phyloP scores from a whole-genome alignment of 1,284 basidiomycete species.

The Boletus austroedulis region DNA sequence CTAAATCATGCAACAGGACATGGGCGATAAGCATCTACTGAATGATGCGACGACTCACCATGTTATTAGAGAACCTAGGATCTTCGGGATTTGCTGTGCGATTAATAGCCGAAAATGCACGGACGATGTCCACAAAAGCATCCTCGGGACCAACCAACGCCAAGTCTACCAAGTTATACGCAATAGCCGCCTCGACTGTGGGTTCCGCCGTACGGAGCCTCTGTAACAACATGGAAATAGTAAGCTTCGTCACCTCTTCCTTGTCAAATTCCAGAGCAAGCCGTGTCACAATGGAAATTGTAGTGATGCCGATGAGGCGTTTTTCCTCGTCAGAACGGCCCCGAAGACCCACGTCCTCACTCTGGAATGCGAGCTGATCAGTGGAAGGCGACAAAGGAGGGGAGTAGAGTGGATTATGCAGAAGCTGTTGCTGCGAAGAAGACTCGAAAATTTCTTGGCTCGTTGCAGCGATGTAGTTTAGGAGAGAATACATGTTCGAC shows the following conservation, averaged over 20 bases:
- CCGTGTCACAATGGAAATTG: slow-evolving; percentile 84
- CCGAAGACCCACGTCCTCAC: slow-evolving; percentile 50
- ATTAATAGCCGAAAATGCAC: slow-evolving; percentile 84
- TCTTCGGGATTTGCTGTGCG: slow-evolving; percentile 83
- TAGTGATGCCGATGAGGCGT: slow-evolving; percentile 81
- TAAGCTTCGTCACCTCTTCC: slow-evolving; percentile 83
- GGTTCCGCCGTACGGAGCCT: slow-evolving; percentile 82
- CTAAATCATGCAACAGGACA: slow-evolving; percentile 36
- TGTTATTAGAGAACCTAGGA: slow-evolving; percentile 81
- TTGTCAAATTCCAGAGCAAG: slow-evolving; percentile 79
- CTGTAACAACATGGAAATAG: slow-evolving; percentile 91
- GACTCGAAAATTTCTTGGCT: slow-evolving; percentile 70
- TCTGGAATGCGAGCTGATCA: slow-evolving; percentile 29
- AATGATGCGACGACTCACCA: slow-evolving; percentile 47
- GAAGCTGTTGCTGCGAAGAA: slow-evolving; percentile 42
- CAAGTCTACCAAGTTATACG: slow-evolving; percentile 88
- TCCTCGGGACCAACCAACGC: slow-evolving; percentile 76
- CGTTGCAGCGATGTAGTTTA: slow-evolving; percentile 85
- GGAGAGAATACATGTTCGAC: slow-evolving; percentile 93
- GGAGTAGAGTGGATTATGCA: slow-evolving; percentile 44
- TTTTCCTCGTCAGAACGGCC: slow-evolving; percentile 82
- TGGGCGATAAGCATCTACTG: not conserved
- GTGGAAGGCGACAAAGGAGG: slow-evolving; percentile 44
- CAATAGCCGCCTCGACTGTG: slow-evolving; percentile 85
- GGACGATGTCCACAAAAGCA: slow-evolving; percentile 83